A percentile compares a stretch with the other conserved stretches of the same genome.
Evolutionary conservation across 352 stramenopile genomes (phyloP).

Genomic region (Pythium dissotocum): DNA sequence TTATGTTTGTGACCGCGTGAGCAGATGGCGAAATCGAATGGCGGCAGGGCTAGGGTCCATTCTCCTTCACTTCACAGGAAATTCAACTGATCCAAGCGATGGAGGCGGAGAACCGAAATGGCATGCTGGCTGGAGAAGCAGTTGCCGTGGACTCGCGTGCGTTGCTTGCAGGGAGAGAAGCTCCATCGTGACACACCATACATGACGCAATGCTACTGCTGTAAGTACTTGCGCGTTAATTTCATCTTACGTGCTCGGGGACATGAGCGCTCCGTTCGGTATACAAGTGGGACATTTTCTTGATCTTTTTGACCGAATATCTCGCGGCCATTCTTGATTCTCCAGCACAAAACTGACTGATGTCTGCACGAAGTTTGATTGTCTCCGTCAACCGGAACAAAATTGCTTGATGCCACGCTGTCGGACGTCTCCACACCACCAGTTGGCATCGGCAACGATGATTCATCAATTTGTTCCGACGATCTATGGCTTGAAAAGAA

Average conservation of each 20-base stretch:
- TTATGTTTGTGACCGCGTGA: neutral
- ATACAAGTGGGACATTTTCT: neutral
- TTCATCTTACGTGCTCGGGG: neutral
- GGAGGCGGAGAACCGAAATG: neutral
- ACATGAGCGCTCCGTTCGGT: neutral
- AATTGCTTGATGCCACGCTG: constrained; percentile 7
- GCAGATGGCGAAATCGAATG: neutral
- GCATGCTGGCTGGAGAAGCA: neutral
- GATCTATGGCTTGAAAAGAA: neutral
- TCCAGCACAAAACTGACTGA: neutral
- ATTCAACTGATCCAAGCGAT: neutral
- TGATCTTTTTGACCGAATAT: neutral
- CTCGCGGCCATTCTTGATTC: neutral
- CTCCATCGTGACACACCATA: neutral
- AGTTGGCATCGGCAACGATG: neutral
- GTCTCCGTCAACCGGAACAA: neutral
- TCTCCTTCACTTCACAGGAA: neutral
- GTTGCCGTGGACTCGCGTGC: neutral
- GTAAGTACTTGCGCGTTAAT: neutral
- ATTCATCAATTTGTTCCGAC: neutral
- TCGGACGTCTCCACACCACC: neutral
- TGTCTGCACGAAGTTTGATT: neutral
- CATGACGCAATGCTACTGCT: neutral
- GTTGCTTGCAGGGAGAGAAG: neutral
- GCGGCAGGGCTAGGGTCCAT: neutral